These are phyloP conservation scores for Lathyrus sativus DNA, from an alignment of 306 rosid genomes.

Conservation along the genomic window DNA sequence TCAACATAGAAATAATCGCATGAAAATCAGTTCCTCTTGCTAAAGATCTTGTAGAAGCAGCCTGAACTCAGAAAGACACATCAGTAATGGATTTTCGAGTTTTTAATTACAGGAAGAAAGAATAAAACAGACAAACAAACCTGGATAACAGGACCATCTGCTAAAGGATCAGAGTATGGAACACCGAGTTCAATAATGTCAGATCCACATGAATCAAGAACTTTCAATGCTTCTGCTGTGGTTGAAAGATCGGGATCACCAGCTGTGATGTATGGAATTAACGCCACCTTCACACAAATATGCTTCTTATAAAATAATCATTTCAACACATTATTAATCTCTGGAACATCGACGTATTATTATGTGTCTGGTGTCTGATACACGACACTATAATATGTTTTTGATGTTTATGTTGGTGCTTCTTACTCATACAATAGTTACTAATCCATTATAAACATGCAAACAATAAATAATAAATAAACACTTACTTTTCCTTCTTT, in stretches of 20 bases:
- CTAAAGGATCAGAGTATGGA: conserved; percentile 95
- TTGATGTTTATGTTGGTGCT: background rate
- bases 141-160: conserved; percentile 99
- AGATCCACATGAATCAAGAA: conserved; percentile 81
- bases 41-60: conserved; percentile 91
- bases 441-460: conserved; percentile 2
- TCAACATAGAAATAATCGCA: conserved; percentile 75
- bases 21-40: conserved; percentile 77
- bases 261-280: conserved; percentile 86
- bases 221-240: conserved; percentile 87
- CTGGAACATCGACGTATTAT: background rate
- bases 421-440: background rate
- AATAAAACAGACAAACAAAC: conserved; percentile 40
- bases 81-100: background rate
- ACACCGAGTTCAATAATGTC: conserved; percentile 94
- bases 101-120: background rate
- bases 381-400: background rate
- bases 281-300: conserved; percentile 69
- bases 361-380: background rate
- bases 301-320: conserved; percentile 34
- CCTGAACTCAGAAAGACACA: conserved; percentile 52
- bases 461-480: background rate
- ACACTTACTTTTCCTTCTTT: conserved; percentile 64
- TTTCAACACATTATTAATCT: background rate
- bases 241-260: conserved; percentile 96